phyloP scores from a whole-genome alignment of 371 early-diverging fungal species.

The Umbelopsis sp. region DNA sequence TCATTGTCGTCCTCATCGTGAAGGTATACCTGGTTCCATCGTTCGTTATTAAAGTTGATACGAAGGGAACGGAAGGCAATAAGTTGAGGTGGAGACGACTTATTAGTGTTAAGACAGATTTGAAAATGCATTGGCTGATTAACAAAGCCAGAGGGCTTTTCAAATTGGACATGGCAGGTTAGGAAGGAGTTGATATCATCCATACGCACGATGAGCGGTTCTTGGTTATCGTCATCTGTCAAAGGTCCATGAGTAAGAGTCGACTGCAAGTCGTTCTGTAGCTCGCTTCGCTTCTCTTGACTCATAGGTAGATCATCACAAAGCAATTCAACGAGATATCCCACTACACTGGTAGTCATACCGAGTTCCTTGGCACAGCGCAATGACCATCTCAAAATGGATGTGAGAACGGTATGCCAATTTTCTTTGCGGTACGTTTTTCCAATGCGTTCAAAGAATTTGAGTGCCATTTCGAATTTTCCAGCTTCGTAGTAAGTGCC shows the following conservation, averaged over 20 bases:
- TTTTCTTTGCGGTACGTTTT: conserved; percentile 88
- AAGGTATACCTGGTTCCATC: conserved; percentile 36
- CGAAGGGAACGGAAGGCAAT: conserved; percentile 50
- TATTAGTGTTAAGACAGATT: conserved; percentile 34
- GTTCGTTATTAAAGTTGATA: conserved; percentile 61
- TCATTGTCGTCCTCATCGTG: conserved; percentile 26
- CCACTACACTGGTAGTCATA: conserved; percentile 64
- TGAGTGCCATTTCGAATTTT: conserved; percentile 84
- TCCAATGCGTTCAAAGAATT: conserved; percentile 87
- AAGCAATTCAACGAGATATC: conserved; percentile 74
- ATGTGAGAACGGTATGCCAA: conserved; percentile 75
- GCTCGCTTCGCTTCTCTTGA: conserved; percentile 47
- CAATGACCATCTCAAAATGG: conserved; percentile 68
- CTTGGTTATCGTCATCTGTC: conserved; percentile 9
- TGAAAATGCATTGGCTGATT: conserved; percentile 41
- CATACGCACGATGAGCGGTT: conserved; percentile 63
- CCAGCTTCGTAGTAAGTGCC: conserved; percentile 77
- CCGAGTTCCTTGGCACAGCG: conserved; percentile 76
- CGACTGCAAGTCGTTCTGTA: conserved; percentile 50
- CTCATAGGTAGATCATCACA: conserved; percentile 49
- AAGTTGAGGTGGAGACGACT: conserved; percentile 40
- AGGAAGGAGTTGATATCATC: conserved; percentile 71
- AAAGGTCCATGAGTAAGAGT: conserved; percentile 24
- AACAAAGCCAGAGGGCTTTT: conserved; percentile 36
- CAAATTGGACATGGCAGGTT: conserved; percentile 54